Conservation (phyloP, 371 early-diverging fungal genomes). For the Mortierella sp. region DNA sequence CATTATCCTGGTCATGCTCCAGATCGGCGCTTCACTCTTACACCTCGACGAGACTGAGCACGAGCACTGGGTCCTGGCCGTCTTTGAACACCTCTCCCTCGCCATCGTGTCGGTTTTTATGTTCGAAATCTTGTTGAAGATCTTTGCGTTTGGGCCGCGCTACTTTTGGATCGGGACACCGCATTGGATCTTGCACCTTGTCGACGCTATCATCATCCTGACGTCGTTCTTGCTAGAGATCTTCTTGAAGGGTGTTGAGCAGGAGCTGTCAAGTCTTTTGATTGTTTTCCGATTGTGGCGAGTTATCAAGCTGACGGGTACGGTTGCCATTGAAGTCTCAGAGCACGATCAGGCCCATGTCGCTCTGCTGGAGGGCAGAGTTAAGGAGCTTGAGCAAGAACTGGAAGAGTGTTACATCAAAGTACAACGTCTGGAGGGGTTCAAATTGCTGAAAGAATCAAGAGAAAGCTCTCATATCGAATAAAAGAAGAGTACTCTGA, state of each 20-base stretch:
- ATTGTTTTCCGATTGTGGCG: conserved; percentile 44
- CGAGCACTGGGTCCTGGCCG: conserved; percentile 24
- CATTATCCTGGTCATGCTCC: conserved; percentile 39
- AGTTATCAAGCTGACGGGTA: conserved; percentile 31
- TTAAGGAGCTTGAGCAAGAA: conserved; percentile 16
- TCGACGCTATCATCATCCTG: conserved; percentile 30
- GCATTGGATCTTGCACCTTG: conserved; percentile 27
- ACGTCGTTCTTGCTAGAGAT: conserved; percentile 35
- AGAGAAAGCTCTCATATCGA: neutral
- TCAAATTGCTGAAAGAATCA: neutral
- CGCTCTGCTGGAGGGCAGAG: neutral
- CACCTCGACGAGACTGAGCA: conserved; percentile 33
- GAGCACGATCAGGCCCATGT: conserved; percentile 19
- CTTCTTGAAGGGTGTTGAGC: conserved; percentile 20
- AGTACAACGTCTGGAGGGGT: conserved; percentile 12
- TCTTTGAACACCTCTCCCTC: conserved; percentile 32
- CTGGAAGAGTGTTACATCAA: conserved; percentile 9
- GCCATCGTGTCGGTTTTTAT: conserved; percentile 33
- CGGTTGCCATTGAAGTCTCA: conserved; percentile 37
- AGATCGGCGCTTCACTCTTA: conserved; percentile 37
- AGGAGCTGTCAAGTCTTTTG: conserved; percentile 25
- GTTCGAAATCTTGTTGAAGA: conserved; percentile 32
- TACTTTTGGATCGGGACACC: conserved; percentile 32
- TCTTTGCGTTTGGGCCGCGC: conserved; percentile 37
- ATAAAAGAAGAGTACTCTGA: neutral